phyloP scores from a whole-genome alignment of 75 land plant genomes.

The Selaginella moellendorffii region DNA sequence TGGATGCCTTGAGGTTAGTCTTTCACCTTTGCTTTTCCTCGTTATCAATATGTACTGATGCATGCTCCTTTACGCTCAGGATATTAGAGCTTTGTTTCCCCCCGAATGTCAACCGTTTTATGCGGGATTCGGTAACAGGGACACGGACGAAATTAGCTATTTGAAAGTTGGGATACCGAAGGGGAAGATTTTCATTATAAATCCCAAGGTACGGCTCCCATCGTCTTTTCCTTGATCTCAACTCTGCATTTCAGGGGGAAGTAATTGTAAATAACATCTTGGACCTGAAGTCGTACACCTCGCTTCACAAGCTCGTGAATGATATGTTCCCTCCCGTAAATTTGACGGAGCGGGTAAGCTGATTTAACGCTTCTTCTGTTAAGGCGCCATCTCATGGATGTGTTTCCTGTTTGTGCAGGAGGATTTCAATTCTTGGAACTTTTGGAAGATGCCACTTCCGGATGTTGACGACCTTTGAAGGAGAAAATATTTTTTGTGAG shows the following conservation, averaged over 20 bases:
- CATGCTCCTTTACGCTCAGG: no score
- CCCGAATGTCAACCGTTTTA: background rate
- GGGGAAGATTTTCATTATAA: background rate
- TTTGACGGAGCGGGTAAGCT: constrained; percentile 56
- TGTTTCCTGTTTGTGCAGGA: constrained; percentile 39
- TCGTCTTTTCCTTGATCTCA: background rate
- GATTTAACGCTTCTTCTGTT: background rate
- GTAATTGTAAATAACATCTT: constrained; percentile 61
- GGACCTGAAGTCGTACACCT: constrained; percentile 83
- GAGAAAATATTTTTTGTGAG: background rate
- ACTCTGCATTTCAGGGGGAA: constrained; percentile 49
- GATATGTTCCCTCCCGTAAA: constrained; percentile 97
- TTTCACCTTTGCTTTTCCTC: background rate
- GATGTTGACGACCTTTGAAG: constrained; percentile 27
- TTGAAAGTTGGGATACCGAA: background rate
- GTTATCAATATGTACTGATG: background rate
- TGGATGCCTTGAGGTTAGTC: background rate
- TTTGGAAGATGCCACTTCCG: constrained; percentile 63
- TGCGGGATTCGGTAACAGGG: background rate
- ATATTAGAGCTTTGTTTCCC: background rate
- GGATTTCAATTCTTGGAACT: constrained; percentile 77
- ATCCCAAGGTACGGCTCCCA: background rate
- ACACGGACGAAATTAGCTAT: background rate
- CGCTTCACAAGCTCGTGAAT: constrained; percentile 77
- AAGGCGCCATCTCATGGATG: background rate